phyloP scores from a whole-genome alignment of 805 yeast genomes.

The Suhomyces pyralidae region DNA sequence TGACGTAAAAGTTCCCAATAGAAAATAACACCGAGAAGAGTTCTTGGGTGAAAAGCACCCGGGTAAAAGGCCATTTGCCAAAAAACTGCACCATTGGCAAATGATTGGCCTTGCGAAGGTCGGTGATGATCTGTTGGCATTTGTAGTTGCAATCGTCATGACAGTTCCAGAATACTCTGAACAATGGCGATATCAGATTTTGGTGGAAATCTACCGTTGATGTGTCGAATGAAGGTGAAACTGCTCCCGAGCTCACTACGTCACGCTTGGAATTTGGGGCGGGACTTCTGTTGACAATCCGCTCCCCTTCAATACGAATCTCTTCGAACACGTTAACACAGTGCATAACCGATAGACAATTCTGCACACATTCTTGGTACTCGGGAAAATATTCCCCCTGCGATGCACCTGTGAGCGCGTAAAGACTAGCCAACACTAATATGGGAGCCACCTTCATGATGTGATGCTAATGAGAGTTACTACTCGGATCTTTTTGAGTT shows the following conservation, averaged over 20 bases:
- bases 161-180: slow-evolving; percentile 30
- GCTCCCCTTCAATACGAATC: not conserved
- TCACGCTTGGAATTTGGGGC: not conserved
- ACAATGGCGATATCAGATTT: slow-evolving; percentile 4
- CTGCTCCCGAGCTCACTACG: not conserved
- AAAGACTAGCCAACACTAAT: not conserved
- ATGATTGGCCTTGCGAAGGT: slow-evolving; percentile 15
- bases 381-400: not conserved
- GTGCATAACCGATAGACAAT: not conserved
- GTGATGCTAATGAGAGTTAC: not conserved
- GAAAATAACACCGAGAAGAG: slow-evolving; percentile 34
- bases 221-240: not conserved
- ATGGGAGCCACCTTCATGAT: not conserved
- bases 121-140: slow-evolving; percentile 36
- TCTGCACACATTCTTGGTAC: not conserved
- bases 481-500: not conserved
- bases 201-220: slow-evolving; percentile 1
- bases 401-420: not conserved
- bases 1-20: slow-evolving; percentile 33
- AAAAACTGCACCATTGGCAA: slow-evolving; percentile 36
- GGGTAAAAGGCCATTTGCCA: slow-evolving; percentile 44
- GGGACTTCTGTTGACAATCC: not conserved
- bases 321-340: not conserved
- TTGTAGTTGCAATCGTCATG: slow-evolving; percentile 36
- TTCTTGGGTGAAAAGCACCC: slow-evolving; percentile 38